These are phyloP conservation scores for Parsonsia alboflavescens DNA, from an alignment of 257 asterid species.

Conservation along the genomic window DNA sequence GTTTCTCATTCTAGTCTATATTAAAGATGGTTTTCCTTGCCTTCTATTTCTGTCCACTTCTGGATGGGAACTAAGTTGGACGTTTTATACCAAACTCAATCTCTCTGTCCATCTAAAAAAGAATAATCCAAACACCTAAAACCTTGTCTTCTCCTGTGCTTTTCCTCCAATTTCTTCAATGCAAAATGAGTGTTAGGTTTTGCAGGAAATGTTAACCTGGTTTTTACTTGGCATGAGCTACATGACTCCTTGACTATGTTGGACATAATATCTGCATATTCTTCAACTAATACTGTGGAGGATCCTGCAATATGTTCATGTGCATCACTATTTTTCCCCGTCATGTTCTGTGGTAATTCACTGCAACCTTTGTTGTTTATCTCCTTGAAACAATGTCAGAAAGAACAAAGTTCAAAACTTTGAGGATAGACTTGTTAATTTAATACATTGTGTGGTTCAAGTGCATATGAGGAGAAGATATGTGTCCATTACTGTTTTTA, in stretches of 20 bases:
- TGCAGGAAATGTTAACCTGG: neutral
- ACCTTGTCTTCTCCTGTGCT: too few relatives aligned
- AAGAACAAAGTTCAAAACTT: neutral
- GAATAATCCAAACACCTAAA: too few relatives aligned
- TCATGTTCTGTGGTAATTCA: neutral
- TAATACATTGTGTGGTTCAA: neutral
- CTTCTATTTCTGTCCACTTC: too few relatives aligned
- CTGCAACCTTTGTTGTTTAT: neutral
- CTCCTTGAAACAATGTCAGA: neutral
- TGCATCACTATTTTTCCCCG: neutral
- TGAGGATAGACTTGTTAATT: neutral
- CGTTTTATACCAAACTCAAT: too few relatives aligned
- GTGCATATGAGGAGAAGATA: neutral
- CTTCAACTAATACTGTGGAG: too few relatives aligned
- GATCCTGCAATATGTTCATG: neutral
- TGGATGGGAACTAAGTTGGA: too few relatives aligned
- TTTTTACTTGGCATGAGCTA: neutral
- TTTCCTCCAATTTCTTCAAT: too few relatives aligned
- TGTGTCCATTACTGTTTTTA: neutral
- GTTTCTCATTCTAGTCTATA: too few relatives aligned
- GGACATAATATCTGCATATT: neutral
- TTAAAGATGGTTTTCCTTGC: too few relatives aligned
- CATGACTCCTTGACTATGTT: neutral
- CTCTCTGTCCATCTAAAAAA: too few relatives aligned
- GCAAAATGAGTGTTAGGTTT: neutral